Percentiles rank a stretch among this genome's conserved stretches.
These are phyloP conservation scores for Pyrenochaeta sp. DNA, from an alignment of 2,329 filamentous ascomycete species.

Conservation along the genomic window DNA sequence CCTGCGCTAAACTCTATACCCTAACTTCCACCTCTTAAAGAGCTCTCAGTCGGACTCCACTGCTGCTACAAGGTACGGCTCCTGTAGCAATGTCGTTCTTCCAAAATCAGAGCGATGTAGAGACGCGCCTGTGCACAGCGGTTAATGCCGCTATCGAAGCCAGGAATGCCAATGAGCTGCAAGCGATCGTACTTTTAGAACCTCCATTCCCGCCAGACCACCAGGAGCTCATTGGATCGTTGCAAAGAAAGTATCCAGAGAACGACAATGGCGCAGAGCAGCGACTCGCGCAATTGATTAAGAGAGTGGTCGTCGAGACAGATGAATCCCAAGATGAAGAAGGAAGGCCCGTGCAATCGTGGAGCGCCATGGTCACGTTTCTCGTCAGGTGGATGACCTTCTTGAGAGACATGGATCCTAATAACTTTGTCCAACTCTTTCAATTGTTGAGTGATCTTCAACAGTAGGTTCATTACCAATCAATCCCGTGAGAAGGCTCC, in stretches of 20 bases:
- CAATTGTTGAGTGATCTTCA: conserved; percentile 76
- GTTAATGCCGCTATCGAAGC: conserved; percentile 38
- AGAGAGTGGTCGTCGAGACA: conserved; percentile 51
- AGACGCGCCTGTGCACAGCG: conserved; percentile 36
- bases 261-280: conserved; percentile 26
- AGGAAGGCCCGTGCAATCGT: conserved; percentile 64
- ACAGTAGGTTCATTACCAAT: conserved; percentile 64
- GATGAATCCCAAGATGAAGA: conserved; percentile 66
- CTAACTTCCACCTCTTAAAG: conserved; percentile 6
- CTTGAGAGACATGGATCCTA: conserved; percentile 80
- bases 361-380: conserved; percentile 81
- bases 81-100: conserved; percentile 30
- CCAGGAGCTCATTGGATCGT: conserved; percentile 36
- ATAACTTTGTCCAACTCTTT: conserved; percentile 78
- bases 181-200: conserved; percentile 41
- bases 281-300: conserved; percentile 35
- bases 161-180: conserved; percentile 32
- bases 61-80: conserved; percentile 15
- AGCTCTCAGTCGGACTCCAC: conserved; percentile 15
- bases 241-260: conserved; percentile 35
- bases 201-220: conserved; percentile 39
- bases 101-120: conserved; percentile 32
- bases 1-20: conserved; percentile 13
- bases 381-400: conserved; percentile 83
- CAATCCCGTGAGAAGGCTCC: neutral